Evolutionary conservation across 352 stramenopile genomes (phyloP), one percentile per base, ranked within the genome.

Genomic region (Phytophthora tentaculata): DNA sequence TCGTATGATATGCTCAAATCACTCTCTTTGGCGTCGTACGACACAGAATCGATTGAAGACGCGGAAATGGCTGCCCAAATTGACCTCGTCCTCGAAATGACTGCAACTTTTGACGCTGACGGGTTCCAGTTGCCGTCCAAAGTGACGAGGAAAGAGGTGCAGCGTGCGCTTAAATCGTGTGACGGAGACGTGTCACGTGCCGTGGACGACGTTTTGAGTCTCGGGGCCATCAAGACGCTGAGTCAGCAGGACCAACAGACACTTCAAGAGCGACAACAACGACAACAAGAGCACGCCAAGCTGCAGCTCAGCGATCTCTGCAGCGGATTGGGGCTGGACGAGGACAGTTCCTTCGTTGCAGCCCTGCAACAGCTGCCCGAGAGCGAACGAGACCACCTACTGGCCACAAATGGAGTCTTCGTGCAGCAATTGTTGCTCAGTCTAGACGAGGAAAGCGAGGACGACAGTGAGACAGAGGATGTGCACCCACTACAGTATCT

Each of bases 341-440:
- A 88, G 35, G 73, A 75, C 69, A 78, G 80, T 23, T 77, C 73
- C 14, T 89, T 93, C 56, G 61, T 93, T 28, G 32, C 53, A n/a
- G 69, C 80, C 5, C 41, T 91, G 1, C 61, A 86, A 29, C 59
- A 68, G n/a, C 63, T 91, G 51, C 61, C 77, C 0, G 69, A 85
- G 13, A 45, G 56, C 8, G 83, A 93, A 45, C 66, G 69, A 8
- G 64, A 83, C 45, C 73, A 73, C 3, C 59, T 88, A 7, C 58
- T 90, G 7, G 67, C 69, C 13, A 74, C 69, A 1, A 74, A 90
- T 44, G 82, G 84, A 51, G 79, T 74, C 0, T 92, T 90, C 37
- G 74, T 92, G 28, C 83, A 93, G 71, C 83, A 85, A 24, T 53
- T 93, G 22, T 57, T 91, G 47, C 64, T 88, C n/a, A 65, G 71